Evolutionary conservation across 768 basidiomycete species (phyloP), one percentile per base, ranked within the genome.

Genomic region (Lactifluus volemus): DNA sequence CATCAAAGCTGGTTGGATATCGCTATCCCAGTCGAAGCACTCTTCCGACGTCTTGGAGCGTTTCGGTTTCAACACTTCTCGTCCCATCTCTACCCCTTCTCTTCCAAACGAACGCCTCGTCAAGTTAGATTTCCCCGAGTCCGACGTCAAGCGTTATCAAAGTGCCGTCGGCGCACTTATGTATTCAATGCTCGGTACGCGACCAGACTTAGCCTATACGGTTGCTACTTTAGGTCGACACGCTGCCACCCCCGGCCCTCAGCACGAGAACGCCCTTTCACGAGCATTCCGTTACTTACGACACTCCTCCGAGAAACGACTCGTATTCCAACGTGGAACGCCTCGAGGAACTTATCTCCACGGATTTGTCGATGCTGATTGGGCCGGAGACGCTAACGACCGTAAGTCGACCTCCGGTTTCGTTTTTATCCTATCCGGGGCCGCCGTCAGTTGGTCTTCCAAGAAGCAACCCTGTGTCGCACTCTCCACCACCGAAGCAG

Each of bases 161-260:
- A 7, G 34, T 7, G 14, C 30, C 2, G 25, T 25, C 25, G 25
- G 25, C 25, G 25, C 25, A 25, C 25, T 25, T 2, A 25, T 25
- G 25, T 55, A 55, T 3, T 14, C 36, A 0, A 49, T 49, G 47
- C 15, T 17, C 29, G 29, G 67, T 7, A 74, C 75, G 1, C 65
- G 69, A 0, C 75, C 76, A 0, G 74, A 80, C 45, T 67, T 78
- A 11, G 64, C 73, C 0, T 73, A 65, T 49, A 65, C 71, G 5
- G 73, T 75, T 9, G 62, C 67, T 36, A 21, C 53, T 0, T 70
- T 78, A 1, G 65, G 73, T 0, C 72, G 72, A 30, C 75, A 66
- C 67, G 69, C 64, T 11, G 60, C 71, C 0, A 67, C 67, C n/a
- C 76, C 75, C 0, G 66, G 68, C 1, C 55, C 41, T 0, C 55